These are phyloP conservation scores for Aspergillus mulundensis DNA, from an alignment of 495 filamentous ascomycete species.

Conservation along the genomic window DNA sequence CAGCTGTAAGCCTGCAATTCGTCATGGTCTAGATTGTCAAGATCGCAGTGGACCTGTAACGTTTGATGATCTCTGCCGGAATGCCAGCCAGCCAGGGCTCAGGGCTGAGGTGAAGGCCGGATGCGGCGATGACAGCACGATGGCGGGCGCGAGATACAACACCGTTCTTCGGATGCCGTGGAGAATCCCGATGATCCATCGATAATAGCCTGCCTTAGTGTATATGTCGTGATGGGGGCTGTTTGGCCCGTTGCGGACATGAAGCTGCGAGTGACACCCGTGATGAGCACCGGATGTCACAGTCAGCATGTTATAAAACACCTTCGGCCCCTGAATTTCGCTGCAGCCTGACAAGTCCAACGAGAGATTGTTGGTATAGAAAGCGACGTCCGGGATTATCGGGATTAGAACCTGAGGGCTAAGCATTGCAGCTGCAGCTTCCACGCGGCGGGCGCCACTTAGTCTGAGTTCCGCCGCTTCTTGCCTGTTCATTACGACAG, in stretches of 20 bases:
- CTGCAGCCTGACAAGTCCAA: not conserved
- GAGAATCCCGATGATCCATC: not conserved
- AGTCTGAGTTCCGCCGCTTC: not conserved
- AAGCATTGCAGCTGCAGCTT: not conserved
- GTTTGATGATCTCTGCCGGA: not conserved
- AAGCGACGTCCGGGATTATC: not conserved
- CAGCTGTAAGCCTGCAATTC: not conserved
- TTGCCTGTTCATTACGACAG: conserved; percentile 6
- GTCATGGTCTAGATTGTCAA: not conserved
- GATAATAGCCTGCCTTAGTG: not conserved
- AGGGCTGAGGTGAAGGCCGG: conserved; percentile 4
- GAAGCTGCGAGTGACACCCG: not conserved
- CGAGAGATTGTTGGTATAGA: too few relatives aligned
- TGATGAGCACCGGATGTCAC: not conserved
- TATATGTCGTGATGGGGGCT: not conserved
- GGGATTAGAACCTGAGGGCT: not conserved
- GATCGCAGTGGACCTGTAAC: conserved; percentile 4
- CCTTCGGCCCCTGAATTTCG: not conserved
- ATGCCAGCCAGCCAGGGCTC: not conserved
- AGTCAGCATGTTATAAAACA: conserved; percentile 1
- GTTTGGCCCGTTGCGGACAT: not conserved
- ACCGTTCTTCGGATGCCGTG: not conserved
- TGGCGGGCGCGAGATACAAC: conserved; percentile 7
- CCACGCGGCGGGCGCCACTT: conserved; percentile 14
- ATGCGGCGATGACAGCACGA: conserved; percentile 5